Base-by-base conservation (phyloP, 1,139 yeast genomes). In the Pneumocystis wakefieldiae region DNA sequence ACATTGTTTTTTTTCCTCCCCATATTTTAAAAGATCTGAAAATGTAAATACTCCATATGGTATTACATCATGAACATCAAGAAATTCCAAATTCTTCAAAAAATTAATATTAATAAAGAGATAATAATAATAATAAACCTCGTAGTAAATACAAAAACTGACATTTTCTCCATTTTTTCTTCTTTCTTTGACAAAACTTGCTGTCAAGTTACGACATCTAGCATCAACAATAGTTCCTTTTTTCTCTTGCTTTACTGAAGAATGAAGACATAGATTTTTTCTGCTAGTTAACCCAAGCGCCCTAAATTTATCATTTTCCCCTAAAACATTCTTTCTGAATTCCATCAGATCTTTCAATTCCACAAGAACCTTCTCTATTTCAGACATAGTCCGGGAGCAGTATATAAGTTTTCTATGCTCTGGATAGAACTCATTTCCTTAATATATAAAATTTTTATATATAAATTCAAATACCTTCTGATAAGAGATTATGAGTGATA, bases 341-440 rank as follows among this genome's bases (percentile, higher is more conserved):
- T 83, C 88, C 98, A 92, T 92, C 69, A 92, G 78, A 64, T 83
- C 84, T 67, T 87, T 85, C 77, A 94, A 79, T 76, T 92, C 99
- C n/a, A 91, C 89, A 73, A 92, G 77, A 0, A 98, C 97, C 76
- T 92, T 92, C 76, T 92, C 98, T 72, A 92, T 92, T 77, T 92
- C 99, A 10, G 97, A 88, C 98, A 92, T 92, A 48, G 99, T 92
- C 80, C 99, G 97, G 5, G 98, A 92, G 75, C 99, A 92, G 75
- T 92, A 92, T 6, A 92, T 88, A 69, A 92, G 84, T 77, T 92
- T 92, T 59, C 98, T 78, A 70, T 89, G 96, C 71, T 92, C 97
- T 6, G 97, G 96, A 73, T 90, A 90, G 74, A 83, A 87, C 64
- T 68, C 61, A 15, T 32, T 10, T 24, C 15, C 15, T 36, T 48